Evolutionary conservation across 805 yeast species (phyloP), one percentile per base, ranked within the genome.

Genomic region (Lipomyces lipofer): DNA sequence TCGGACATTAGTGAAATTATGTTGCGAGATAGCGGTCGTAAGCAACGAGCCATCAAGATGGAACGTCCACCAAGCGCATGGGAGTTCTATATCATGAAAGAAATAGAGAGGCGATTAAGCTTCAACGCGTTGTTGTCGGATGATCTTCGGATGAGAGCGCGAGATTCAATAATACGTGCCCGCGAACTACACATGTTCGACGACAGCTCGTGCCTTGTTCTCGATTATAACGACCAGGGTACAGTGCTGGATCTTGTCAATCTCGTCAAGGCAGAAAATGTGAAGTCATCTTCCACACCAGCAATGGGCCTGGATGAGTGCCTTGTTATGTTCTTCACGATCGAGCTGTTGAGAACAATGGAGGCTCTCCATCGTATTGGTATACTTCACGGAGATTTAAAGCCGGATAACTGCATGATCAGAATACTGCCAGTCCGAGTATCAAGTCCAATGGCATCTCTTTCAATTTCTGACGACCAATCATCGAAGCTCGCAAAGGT

Each of bases 321-420:
- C 0, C 66, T 89, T 3, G 79, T 79, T 2, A 77, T 86, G 53
- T 85, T 80, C 64, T 71, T 88, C 35, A 75, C 92, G 0, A 71
- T 81, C 8, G 89, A 89, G 65, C 66, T 91, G 9, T 64, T 90
- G 43, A 75, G 79, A 39, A 75, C 80, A 0, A 69, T 88, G 4
- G 83, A 82, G 48, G 68, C 72, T 1, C 68, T 91, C n/a, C 97
- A 90, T 65, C 67, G 69, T 0, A 69, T 78, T 13, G 84, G 84
- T 0, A 81, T 90, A 1, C 74, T 90, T 10, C 97, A 90, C 71
- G 95, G 96, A 1, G 95, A 90, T 67, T 69, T 90, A 50, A 87
- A 86, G 65, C 85, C 96, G 0, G 96, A 87, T 59, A 90, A 89
- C 66, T 86, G 94, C 60, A 86, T 90, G 95, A 65, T 88, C 0